Evolutionary conservation across 306 rosid genomes (phyloP), one percentile per base, ranked within the genome.

Genomic region (Sechiopsis laciniata): DNA sequence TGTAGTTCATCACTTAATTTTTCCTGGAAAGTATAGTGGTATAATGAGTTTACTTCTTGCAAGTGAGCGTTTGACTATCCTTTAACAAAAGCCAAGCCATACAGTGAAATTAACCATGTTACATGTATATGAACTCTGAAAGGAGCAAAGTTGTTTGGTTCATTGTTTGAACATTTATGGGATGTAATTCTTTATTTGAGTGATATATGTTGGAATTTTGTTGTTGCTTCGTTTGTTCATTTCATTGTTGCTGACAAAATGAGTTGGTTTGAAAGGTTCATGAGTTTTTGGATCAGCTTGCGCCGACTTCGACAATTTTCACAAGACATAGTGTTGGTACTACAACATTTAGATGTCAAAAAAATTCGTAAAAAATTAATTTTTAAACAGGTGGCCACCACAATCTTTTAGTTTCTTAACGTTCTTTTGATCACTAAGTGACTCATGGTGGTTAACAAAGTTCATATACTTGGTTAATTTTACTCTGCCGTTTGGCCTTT

Each of bases 131-230:
- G 66, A 55, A 6, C 10, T 55, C 6, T 56, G 13, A 42, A 66
- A 32, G 21, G 72, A 46, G 29, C 19, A 19, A 45, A 61, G 42
- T 42, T 61, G 67, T 26, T 61, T 29, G 46, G 11, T 4, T 9
- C 55, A n/a, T 67, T 67, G 16, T 20, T 46, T 46, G 37, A 67
- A 46, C 19, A 22, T 20, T 42, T 20, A 42, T 67, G 35, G 55
- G 32, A 45, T 45, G 55, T 67, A 67, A 67, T 67, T 67, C 56
- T 67, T 67, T 46, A 46, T 67, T 67, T 20, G 37, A 46, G 72
- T 46, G 32, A 67, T 11, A 67, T 67, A 20, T 45, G 11, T 46
- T 67, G 55, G 17, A 45, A 46, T 21, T 21, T 20, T 45, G 37
- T 67, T 20, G 56, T 46, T 67, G 72, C 17, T 35, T 20, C 22